Base-by-base conservation (phyloP, 1,284 basidiomycete species). In the Boletus sp. region DNA sequence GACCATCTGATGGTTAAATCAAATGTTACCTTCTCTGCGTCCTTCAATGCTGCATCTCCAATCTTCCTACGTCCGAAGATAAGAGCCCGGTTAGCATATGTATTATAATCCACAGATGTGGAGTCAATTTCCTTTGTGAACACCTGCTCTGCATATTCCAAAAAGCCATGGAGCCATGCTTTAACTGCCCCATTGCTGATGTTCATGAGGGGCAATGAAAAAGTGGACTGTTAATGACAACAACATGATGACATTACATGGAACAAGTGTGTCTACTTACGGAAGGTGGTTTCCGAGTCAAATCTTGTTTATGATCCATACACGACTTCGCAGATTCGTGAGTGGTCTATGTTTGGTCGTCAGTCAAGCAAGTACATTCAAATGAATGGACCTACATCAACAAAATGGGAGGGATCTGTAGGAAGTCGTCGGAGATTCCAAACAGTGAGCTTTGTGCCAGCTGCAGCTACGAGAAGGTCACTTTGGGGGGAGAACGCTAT, bases 151-250 rank as follows among this genome's bases (percentile, higher is more conserved):
- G 43, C 66, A 8, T n/a, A 4, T 4, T 65, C 49, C n/a, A 65
- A 33, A 48, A 58, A 65, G 23, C 55, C n/a, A 30, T 68, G 64
- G n/a, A 65, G 66, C 64, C 64, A 65, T 10, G 58, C 46, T 47
- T 65, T 65, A 28, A 65, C 64, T 14, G 66, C 64, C 13, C 4
- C 59, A 17, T 65, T 65, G 48, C 21, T 68, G 19, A 65, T 65
- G 33, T 44, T 67, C 66, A 65, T 58, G 16, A 65, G 59, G 1
- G 64, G 64, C 14, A 65, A 27, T 11, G 27, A 52, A 35, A 44
- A 68, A 10, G 65, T 65, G 13, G 66, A 13, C 64, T 65, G 28
- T 27, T 14, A 19, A 46, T 31, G 19, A 31, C 5, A 23, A 40
- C 31, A 30, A 35, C 25, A 6, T 5, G 17, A 38, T 11, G 44